These are phyloP conservation scores for Trichoderma semiorbis DNA, from an alignment of 2,329 filamentous ascomycete species.

Conservation along the genomic window DNA sequence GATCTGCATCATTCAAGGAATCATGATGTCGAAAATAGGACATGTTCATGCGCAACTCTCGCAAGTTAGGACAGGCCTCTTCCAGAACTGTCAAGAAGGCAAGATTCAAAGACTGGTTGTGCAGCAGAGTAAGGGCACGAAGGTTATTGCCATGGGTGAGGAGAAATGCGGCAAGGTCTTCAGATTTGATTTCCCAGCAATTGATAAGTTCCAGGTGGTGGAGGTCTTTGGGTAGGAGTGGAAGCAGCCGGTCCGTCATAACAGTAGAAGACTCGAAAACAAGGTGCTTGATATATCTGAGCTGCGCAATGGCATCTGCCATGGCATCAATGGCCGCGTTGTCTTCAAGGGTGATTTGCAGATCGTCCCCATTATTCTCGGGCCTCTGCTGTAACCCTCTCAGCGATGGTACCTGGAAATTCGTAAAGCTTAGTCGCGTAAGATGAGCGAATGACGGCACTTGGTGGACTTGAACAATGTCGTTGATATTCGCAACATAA, in stretches of 20 bases:
- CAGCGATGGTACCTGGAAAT: constrained; percentile 56
- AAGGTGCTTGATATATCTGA: constrained; percentile 64
- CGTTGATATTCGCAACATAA: constrained; percentile 44
- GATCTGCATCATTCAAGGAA: constrained; percentile 67
- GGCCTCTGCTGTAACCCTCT: constrained; percentile 35
- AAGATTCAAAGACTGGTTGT: constrained; percentile 76
- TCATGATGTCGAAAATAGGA: constrained; percentile 70
- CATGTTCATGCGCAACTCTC: constrained; percentile 71
- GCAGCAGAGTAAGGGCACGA: constrained; percentile 64
- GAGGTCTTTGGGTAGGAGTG: constrained; percentile 63
- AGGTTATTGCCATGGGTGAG: constrained; percentile 64
- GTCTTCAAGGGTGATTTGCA: constrained; percentile 37
- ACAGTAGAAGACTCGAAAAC: constrained; percentile 72
- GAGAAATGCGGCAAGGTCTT: constrained; percentile 64
- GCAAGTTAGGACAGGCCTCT: constrained; percentile 64
- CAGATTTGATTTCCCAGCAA: constrained; percentile 70
- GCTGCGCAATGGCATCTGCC: constrained; percentile 34
- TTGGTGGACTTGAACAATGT: constrained; percentile 51
- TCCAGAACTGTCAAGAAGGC: constrained; percentile 68
- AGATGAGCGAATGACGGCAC: constrained; percentile 55
- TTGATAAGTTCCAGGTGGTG: constrained; percentile 70
- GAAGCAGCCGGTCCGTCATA: constrained; percentile 65
- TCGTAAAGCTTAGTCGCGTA: constrained; percentile 57
- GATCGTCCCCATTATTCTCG: constrained; percentile 31
- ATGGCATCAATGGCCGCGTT: constrained; percentile 40